Evolutionary conservation across 352 stramenopile species (phyloP).

Genomic region (Phytophthora citrophthora): DNA sequence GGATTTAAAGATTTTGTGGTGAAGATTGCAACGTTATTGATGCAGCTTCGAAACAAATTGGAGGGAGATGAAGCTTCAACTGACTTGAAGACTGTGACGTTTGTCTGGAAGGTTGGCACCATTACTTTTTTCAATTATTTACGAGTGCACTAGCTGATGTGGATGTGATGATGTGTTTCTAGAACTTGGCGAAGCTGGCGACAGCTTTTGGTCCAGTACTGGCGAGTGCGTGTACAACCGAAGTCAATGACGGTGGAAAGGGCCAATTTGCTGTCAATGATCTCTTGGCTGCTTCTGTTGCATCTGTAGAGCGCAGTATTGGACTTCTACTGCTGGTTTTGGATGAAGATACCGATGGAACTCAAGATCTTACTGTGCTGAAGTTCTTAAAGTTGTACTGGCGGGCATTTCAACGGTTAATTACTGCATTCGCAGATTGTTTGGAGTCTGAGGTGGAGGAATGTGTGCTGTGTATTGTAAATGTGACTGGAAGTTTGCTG

Average conservation of each 20-base stretch:
- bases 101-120: slow-evolving; percentile 56
- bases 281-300: slow-evolving; percentile 32
- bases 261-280: slow-evolving; percentile 38
- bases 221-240: neutral
- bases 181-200: slow-evolving; percentile 58
- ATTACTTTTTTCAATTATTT: neutral
- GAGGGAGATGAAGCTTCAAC: slow-evolving; percentile 10
- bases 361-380: slow-evolving; percentile 21
- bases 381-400: slow-evolving; percentile 64
- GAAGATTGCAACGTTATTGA: slow-evolving; percentile 17
- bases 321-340: slow-evolving; percentile 20
- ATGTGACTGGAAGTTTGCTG: slow-evolving; percentile 45
- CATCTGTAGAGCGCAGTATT: slow-evolving; percentile 38
- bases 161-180: slow-evolving; percentile 6
- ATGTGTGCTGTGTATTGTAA: slow-evolving; percentile 45
- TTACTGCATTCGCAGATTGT: slow-evolving; percentile 31
- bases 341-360: neutral
- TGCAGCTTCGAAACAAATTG: slow-evolving; percentile 31
- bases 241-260: neutral
- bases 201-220: slow-evolving; percentile 32
- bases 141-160: neutral
- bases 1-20: slow-evolving; percentile 12
- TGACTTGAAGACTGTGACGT: slow-evolving; percentile 50
- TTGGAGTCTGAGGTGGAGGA: slow-evolving; percentile 49
- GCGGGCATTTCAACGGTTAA: slow-evolving; percentile 66